Evolutionary conservation across 2,329 filamentous ascomycete genomes (phyloP), one percentile per base, ranked within the genome.

Genomic region (Coleophoma cylindrospora): DNA sequence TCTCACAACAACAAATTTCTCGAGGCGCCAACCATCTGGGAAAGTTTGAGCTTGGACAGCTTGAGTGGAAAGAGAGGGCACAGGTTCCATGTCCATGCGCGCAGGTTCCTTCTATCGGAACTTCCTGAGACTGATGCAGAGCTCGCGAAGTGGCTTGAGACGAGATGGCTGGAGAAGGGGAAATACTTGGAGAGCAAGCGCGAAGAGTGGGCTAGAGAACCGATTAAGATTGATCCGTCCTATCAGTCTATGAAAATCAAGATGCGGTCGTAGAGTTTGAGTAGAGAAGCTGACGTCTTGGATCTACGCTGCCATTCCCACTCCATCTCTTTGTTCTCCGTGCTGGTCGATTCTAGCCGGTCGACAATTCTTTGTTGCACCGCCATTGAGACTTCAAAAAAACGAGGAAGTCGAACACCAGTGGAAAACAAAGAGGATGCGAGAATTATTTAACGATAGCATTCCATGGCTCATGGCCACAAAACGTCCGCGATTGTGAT

Each of bases 161-260:
- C 70, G 49, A 61, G 72, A 36, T 80, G 75, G 76, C 58, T 79
- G 22, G 74, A 76, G 57, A 81, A 80, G 61, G 77, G 75, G 2
- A 64, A 73, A 49, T 77, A 71, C 68, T 61, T 81, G 27, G 74
- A 79, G 50, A 60, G 54, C 38, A 71, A 72, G 57, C 69, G 67
- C 52, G 56, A 62, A 17, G 67, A 73, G 58, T 76, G 72, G 73
- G 62, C 63, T 4, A 59, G 55, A 21, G 40, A 40, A 17, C 45
- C 34, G 15, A 37, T 27, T 6, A 38, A 36, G 9, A 47, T 47
- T 34, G 34, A 44, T 14, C 45, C 34, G 14, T n/a, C 19, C 8
- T 13, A 47, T 36, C 33, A 37, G n/a, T 19, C 33, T 19, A 21
- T 38, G 45, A 47, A 36, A 14, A 19, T 38, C 14, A 38, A 40